Evolutionary conservation across 495 filamentous ascomycete genomes (phyloP).

Genomic region (Tuber microsphaerosporum): DNA sequence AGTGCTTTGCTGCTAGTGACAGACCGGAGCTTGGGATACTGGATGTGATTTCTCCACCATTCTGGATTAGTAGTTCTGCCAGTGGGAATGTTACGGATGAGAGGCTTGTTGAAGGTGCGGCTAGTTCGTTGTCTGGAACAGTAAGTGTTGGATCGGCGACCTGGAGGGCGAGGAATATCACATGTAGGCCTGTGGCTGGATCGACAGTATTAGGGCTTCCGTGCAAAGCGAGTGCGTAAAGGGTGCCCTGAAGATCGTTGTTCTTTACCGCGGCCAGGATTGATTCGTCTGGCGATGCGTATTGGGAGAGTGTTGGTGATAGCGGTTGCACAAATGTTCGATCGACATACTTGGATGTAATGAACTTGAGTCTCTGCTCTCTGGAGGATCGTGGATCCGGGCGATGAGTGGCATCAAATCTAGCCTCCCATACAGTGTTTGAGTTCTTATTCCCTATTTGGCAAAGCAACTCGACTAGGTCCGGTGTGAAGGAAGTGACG

Average conservation of each 20-base stretch:
- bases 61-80: conserved; percentile 87
- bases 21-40: conserved; percentile 68
- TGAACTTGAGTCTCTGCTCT: conserved; percentile 84
- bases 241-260: conserved; percentile 83
- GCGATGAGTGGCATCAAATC: conserved; percentile 62
- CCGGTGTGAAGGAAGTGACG: conserved; percentile 87
- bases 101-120: conserved; percentile 30
- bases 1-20: conserved; percentile 65
- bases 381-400: conserved; percentile 68
- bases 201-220: conserved; percentile 84
- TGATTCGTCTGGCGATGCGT: conserved; percentile 74
- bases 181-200: conserved; percentile 78
- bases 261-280: conserved; percentile 90
- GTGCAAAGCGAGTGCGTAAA: conserved; percentile 80
- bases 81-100: conserved; percentile 59
- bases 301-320: conserved; percentile 65
- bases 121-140: conserved; percentile 34
- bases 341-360: conserved; percentile 90
- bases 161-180: conserved; percentile 84
- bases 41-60: conserved; percentile 79
- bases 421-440: conserved; percentile 96
- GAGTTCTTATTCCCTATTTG: conserved; percentile 88
- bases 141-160: conserved; percentile 83
- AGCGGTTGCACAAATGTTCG: conserved; percentile 71
- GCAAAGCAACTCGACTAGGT: conserved; percentile 89